Base-by-base conservation (phyloP, 2,329 filamentous ascomycete species). In the Fusarium sp. region DNA sequence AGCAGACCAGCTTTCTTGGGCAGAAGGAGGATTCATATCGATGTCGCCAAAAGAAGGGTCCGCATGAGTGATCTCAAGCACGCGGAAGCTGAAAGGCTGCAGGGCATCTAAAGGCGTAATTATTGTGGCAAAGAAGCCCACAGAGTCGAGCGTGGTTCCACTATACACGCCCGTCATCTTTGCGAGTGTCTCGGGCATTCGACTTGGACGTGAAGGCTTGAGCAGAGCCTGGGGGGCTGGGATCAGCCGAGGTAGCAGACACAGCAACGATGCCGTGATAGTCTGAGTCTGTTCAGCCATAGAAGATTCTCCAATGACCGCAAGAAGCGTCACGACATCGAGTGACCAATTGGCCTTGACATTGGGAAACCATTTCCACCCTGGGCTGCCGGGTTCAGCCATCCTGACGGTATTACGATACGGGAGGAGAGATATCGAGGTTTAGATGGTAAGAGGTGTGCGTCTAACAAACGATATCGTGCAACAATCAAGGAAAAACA, bases 191-290 rank as follows among this genome's bases (percentile, higher is more conserved):
- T 87, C 85, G 48, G 89, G 89, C 76, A 91, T 85, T 48, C 89
- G 85, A 33, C 82, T 82, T 13, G 88, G 88, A 6, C 89, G 85
- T 28, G 83, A 81, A 15, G 88, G 85, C 65, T 88, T 88, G 51
- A 91, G 81, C n/a, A 91, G 83, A 51, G 87, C 87, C 79, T 91
- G 89, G 2, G 90, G 89, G 3, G 90, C 90, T 14, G 89, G 90
- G 33, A 91, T 85, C 57, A 91, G 85, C 54, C 89, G 86, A 33
- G 90, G 90, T 7, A 91, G 82, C 42, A 89, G 83, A 72, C 88
- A 89, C 38, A 89, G 83, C 68, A 85, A 83, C 15, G 87, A 89
- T n/a, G 89, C 85, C 5, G 88, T 90, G 69, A 90, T 85, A 56
- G 87, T 84, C 77, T 91, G 89, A 5, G 86, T 82, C 75, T 91